Conservation (phyloP, 192 early-diverging fungal species). For the Coemansia umbellata region DNA sequence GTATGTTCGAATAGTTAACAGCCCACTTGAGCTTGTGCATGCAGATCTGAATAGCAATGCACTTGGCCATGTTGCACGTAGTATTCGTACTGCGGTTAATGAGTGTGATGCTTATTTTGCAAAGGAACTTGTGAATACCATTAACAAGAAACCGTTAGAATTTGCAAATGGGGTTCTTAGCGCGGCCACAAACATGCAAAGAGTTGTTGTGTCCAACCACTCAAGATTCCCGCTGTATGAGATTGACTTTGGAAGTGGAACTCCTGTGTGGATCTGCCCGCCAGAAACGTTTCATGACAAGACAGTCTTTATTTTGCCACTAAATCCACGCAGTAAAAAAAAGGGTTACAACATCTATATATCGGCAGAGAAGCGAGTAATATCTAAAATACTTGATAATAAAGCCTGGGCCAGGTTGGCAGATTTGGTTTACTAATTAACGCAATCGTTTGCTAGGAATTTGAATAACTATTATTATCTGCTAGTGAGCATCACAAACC, state of each 20-base stretch:
- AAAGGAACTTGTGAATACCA: neutral
- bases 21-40: too few relatives aligned
- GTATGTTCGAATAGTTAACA: too few relatives aligned
- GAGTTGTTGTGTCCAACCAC: slow-evolving; percentile 17
- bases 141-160: too few relatives aligned
- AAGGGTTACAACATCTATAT: slow-evolving; percentile 17
- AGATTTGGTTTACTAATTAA: too few relatives aligned
- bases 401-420: too few relatives aligned
- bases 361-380: slow-evolving; percentile 2
- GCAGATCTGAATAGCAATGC: too few relatives aligned
- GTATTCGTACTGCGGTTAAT: too few relatives aligned
- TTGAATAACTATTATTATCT: too few relatives aligned
- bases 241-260: slow-evolving; percentile 21
- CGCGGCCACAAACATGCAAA: neutral
- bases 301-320: slow-evolving; percentile 7
- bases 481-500: too few relatives aligned
- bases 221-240: slow-evolving; percentile 12
- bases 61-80: too few relatives aligned
- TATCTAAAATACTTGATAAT: slow-evolving; percentile 5
- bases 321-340: neutral
- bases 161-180: neutral
- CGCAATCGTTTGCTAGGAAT: too few relatives aligned
- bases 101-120: too few relatives aligned
- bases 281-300: slow-evolving; percentile 1
- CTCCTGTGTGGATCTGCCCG: slow-evolving; percentile 11